Evolutionary conservation across 768 basidiomycete species (phyloP).

Genomic region (Hypholoma fasciculare): DNA sequence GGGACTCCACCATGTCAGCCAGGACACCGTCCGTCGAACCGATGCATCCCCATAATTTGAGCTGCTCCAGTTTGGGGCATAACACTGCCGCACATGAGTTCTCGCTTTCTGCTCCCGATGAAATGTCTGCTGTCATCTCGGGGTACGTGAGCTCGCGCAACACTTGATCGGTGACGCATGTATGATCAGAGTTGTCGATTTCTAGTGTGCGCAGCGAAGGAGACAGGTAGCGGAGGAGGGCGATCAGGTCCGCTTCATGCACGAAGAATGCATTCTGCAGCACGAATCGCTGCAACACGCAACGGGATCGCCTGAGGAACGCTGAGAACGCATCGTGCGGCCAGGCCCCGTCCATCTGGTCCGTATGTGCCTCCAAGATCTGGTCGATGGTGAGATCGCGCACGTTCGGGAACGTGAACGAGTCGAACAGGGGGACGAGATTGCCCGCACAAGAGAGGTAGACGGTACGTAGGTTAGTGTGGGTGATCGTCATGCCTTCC

Average conservation of each 20-base stretch:
- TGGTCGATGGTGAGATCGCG: conserved; percentile 19
- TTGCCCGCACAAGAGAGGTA: neutral
- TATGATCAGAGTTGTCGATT: neutral
- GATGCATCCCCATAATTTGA: conserved; percentile 26
- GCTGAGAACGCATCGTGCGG: conserved; percentile 22
- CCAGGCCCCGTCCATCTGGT: conserved; percentile 18
- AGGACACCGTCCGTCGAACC: conserved; percentile 24
- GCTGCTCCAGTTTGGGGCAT: conserved; percentile 19
- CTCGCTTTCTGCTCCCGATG: neutral
- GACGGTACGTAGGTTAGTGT: conserved; percentile 2
- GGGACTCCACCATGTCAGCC: conserved; percentile 29
- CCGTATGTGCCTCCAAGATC: neutral
- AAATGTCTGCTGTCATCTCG: neutral
- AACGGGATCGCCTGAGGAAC: conserved; percentile 23
- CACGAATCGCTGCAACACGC: conserved; percentile 8
- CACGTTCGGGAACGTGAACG: conserved; percentile 24
- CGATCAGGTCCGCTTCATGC: neutral
- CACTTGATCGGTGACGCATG: conserved; percentile 3
- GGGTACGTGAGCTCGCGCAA: conserved; percentile 7
- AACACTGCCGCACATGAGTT: neutral
- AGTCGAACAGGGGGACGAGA: conserved; percentile 12
- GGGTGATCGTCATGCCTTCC: neutral
- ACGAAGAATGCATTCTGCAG: neutral
- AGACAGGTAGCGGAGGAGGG: conserved; percentile 1
- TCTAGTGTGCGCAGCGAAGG: neutral